Percentiles rank a stretch among this genome's conserved stretches.
phyloP scores from a whole-genome alignment of 2,329 filamentous ascomycete genomes.

The Arthroderma sp. region DNA sequence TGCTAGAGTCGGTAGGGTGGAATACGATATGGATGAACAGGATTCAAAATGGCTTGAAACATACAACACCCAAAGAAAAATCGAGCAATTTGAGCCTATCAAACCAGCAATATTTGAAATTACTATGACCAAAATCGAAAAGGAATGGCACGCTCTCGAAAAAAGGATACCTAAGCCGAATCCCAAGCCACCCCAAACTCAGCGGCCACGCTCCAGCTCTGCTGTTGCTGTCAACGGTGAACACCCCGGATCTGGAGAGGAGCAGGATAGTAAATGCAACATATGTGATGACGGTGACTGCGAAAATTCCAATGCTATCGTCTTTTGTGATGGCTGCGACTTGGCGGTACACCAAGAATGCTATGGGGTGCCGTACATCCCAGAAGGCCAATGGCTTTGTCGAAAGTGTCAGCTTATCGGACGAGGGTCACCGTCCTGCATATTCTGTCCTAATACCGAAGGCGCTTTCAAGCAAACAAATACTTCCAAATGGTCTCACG shows the following conservation, averaged over 20 bases:
- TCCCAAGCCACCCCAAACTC: slow-evolving; percentile 88
- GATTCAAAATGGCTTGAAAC: slow-evolving; percentile 91
- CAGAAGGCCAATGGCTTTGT: slow-evolving; percentile 96
- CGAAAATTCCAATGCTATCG: slow-evolving; percentile 97
- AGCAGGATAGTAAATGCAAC: slow-evolving; percentile 92
- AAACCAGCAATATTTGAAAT: slow-evolving; percentile 94
- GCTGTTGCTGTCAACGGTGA: slow-evolving; percentile 93
- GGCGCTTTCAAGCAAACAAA: slow-evolving; percentile 98
- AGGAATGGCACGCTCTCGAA: slow-evolving; percentile 93
- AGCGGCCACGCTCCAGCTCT: slow-evolving; percentile 81
- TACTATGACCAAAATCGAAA: slow-evolving; percentile 96
- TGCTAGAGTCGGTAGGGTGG: slow-evolving; percentile 61
- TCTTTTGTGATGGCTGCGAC: slow-evolving; percentile 97
- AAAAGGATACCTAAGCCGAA: slow-evolving; percentile 95
- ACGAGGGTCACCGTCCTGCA: slow-evolving; percentile 82
- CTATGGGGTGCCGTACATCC: slow-evolving; percentile 96
- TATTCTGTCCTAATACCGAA: slow-evolving; percentile 95
- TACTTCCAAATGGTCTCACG: slow-evolving; percentile 88
- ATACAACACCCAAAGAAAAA: slow-evolving; percentile 64
- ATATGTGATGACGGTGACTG: slow-evolving; percentile 99
- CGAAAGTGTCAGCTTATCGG: slow-evolving; percentile 93
- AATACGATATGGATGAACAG: slow-evolving; percentile 99
- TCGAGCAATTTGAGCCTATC: slow-evolving; percentile 64
- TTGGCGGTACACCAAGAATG: slow-evolving; percentile 96
- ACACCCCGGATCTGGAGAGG: slow-evolving; percentile 64